A percentile compares a stretch with the other conserved stretches of the same genome.
phyloP scores from a whole-genome alignment of 164 flowering plant genomes.

The Warburgia ugandensis region DNA sequence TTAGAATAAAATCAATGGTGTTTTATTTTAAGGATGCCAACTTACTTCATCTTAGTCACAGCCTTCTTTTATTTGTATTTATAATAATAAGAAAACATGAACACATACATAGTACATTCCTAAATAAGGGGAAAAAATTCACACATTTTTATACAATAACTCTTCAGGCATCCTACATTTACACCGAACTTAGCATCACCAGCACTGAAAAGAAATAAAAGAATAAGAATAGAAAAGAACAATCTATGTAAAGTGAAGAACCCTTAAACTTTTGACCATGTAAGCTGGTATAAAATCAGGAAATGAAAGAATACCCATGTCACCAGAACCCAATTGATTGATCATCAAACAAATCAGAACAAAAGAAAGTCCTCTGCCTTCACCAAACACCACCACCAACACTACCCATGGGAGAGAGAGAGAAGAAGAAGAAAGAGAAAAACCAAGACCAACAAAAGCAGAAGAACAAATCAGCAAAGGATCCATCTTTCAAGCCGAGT shows the following conservation, averaged over 20 bases:
- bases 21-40: too few species aligned
- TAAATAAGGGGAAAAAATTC: too few species aligned
- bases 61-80: too few species aligned
- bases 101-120: too few species aligned
- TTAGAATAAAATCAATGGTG: too few species aligned
- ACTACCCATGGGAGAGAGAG: constrained; percentile 33
- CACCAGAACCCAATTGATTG: constrained; percentile 10
- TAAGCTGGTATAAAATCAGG: not conserved
- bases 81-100: too few species aligned
- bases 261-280: not conserved
- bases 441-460: constrained; percentile 26
- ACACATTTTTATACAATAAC: too few species aligned
- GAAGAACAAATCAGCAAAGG: constrained; percentile 33
- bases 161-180: too few species aligned
- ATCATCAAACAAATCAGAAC: constrained; percentile 8
- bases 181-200: too few species aligned
- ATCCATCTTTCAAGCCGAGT: constrained; percentile 54
- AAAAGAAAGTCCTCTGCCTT: not conserved
- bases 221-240: not conserved
- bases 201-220: not conserved
- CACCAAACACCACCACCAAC: not conserved
- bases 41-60: too few species aligned
- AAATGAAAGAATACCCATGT: not conserved
- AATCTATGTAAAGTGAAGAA: not conserved
- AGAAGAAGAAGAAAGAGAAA: constrained; percentile 45